Conservation (phyloP, 2,329 filamentous ascomycete genomes). For the Fusarium xyrophilum region DNA sequence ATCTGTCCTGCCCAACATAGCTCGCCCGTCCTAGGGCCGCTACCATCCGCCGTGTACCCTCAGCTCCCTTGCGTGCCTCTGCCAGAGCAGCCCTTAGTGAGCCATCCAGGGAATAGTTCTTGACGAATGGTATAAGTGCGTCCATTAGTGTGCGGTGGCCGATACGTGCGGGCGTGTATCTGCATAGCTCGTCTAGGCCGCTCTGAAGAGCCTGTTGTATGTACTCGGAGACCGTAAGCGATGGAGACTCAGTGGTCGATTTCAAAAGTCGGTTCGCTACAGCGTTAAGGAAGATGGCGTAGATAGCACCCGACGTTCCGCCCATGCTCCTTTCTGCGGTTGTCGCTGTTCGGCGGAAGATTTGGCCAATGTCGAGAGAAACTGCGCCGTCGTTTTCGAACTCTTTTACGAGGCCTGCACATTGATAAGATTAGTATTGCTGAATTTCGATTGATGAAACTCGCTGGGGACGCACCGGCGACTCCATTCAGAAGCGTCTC, state of each 20-base stretch:
- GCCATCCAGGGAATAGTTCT: conserved; percentile 56
- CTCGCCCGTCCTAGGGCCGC: conserved; percentile 74
- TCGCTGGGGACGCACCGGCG: conserved; percentile 14
- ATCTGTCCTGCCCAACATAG: conserved; percentile 76
- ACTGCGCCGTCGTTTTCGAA: conserved; percentile 25
- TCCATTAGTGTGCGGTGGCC: conserved; percentile 78
- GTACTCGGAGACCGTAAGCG: background rate
- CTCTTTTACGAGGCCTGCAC: conserved; percentile 35
- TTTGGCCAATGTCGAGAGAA: conserved; percentile 32
- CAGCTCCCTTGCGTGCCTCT: conserved; percentile 53
- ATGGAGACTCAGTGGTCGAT: background rate
- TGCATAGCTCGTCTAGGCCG: conserved; percentile 35
- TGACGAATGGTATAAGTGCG: conserved; percentile 73
- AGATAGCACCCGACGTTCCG: conserved; percentile 77
- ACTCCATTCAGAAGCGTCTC: conserved; percentile 42
- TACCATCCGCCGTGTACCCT: conserved; percentile 75
- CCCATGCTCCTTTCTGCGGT: conserved; percentile 70
- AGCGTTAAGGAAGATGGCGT: conserved; percentile 79
- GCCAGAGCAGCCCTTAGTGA: conserved; percentile 53
- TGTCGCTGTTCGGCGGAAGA: conserved; percentile 34
- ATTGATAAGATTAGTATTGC: background rate
- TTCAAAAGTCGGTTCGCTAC: conserved; percentile 55
- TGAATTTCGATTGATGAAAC: too few species aligned
- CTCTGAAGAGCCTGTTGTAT: conserved; percentile 26
- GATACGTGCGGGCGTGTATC: conserved; percentile 73